Evolutionary conservation across 345 rosid genomes (phyloP), one percentile per base, ranked within the genome.

Genomic region (Lenwebbia sp.): DNA sequence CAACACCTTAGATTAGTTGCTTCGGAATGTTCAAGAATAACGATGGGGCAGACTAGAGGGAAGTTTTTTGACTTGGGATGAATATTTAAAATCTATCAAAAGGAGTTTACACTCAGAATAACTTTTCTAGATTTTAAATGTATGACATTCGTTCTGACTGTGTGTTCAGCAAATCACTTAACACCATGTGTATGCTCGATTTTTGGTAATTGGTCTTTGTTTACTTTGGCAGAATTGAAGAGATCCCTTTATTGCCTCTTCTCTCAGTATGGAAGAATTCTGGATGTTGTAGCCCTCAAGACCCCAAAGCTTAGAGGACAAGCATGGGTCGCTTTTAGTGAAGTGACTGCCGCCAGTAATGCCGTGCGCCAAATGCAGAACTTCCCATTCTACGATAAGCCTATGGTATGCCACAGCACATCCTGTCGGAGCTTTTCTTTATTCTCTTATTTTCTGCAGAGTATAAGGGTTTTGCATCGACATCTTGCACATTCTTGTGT

Each of bases 221-320:
- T 74, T 56, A 49, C 30, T 85, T 86, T 89, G 47, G 82, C 92
- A 98, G 99, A 98, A 90, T 88, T 98, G 95, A 98, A 95, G 93
- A 93, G 99, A 89, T 94, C 98, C 88, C 95, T 98, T 57, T 98
- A 96, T 88, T 92, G 94, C 91, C 89, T 98, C 84, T 95, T 98
- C 92, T 98, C 99, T 85, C 99, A 96, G 92, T 98, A 93, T 89
- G 99, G 99, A 84, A 95, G 95, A 92, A 94, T 98, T 40, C 87
- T 96, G 92, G 99, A 98, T 93, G 99, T 98, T 85, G 96, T 98
- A 85, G 97, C 99, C 85, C 90, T 98, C 96, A 98, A 98, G 96
- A 96, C 99, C 5, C 91, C 97, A 1, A 96, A 91, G 93, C 99
- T 98, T 85, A 92, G 98, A 14, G 99, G 99, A 44, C 99, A 98